Base-by-base conservation (phyloP, 1,139 yeast species). In the Debaryomycetaceae sp. region DNA sequence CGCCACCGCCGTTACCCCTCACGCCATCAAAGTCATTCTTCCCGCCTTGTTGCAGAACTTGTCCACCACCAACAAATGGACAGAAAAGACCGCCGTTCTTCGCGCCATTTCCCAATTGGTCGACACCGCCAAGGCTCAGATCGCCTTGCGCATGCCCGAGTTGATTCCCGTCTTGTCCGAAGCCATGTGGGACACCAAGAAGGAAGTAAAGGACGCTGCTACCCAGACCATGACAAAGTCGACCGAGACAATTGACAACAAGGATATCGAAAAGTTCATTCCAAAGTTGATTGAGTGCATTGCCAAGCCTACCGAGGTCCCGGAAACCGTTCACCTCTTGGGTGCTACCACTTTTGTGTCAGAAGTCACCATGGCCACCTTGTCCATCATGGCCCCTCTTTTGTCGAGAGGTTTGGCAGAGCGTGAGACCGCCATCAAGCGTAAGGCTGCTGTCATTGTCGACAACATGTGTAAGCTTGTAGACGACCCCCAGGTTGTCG, bases 381-480 rank as follows among this genome's bases (percentile, higher is more conserved):
- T 90, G 58, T 87, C 98, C 59, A 90, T 90, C 71, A 90, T 90
- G 98, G 95, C 87, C 50, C 98, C 98, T 59, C 77, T 90, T 62
- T 77, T 90, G 62, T 77, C 94, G 49, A 87, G 98, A 81, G 98
- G 98, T 86, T 77, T 90, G 59, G 94, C 93, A 59, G 98, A 90
- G 74, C 92, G 98, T 76, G 98, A 90, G 55, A 90, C 98, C 49
- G 74, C 97, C 50, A 90, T 90, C 74, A 90, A 90, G 82, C 87
- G 98, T 77, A 90, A 90, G 77, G 80, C 97, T 55, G 98, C 98
- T 51, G 98, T 90, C 60, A 90, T 90, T 67, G 82, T 87, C 54
- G 98, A 90, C 67, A 90, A 90, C 93, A 90, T 90, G 98, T 90
- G 98, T 82, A 90, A 90, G 73, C 83, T 90, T 68, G 98, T 90